Base-by-base conservation (phyloP, 345 rosid genomes). In the Bruguiera gymnorhiza region DNA sequence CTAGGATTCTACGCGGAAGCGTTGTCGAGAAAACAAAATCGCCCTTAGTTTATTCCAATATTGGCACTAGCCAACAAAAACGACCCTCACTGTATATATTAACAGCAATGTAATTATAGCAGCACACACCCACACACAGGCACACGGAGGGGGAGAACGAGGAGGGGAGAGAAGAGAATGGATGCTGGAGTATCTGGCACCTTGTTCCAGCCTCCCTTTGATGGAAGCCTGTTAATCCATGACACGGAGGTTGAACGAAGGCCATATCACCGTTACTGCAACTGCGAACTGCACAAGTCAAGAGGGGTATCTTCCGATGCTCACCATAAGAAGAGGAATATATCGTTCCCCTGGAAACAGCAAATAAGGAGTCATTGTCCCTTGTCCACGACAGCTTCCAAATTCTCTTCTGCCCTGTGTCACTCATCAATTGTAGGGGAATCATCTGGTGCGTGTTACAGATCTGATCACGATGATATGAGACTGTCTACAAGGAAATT, bases 291-390 rank as follows among this genome's bases (percentile, higher is more conserved):
- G 9, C 74, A 71, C 68, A 62, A 10, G 19, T 36, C 23, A 13
- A 63, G 39, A 51, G 30, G 61, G 10, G 9, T 6, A 3, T 19
- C 16, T 24, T 23, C 60, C 30, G 16, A 23, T 15, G 6, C 60
- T 55, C 16, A 5, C 30, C 16, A 13, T 43, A 43, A 43, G 18
- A 43, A 3, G 50, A 43, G 18, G 43, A 65, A 30, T 21, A 0
- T 69, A 5, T 60, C 79, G 6, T 79, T 79, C 51, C 66, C 62
- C 9, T 65, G 32, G 43, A 79, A 65, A 57, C 50, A 43, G 50
- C 0, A 7, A 3, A 43, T 68, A 70, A n/a, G 19, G 37, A 37
- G 19, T 60, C 23, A 50, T 57, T 36, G 32, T 20, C 68, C 74
- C 20, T 68, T 74, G 66, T 81, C 79, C 6, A 30, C 66, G 0